Percentiles rank a stretch among this genome's conserved stretches.
phyloP scores from a whole-genome alignment of 78 protist species.

The Speleostelium caveatum region DNA sequence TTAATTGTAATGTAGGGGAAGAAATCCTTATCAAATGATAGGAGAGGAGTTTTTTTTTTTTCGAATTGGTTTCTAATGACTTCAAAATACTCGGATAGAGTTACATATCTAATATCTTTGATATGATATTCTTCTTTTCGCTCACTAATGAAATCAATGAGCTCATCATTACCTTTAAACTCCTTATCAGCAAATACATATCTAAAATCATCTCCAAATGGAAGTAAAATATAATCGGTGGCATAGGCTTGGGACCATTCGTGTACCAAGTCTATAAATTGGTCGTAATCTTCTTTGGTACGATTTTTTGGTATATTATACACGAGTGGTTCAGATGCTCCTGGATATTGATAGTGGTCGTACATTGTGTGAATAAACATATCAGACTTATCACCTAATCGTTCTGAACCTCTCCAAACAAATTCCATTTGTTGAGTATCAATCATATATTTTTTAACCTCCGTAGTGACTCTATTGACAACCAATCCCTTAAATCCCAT shows the following conservation, averaged over 20 bases:
- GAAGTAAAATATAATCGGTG: conserved; percentile 59
- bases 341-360: conserved; percentile 60
- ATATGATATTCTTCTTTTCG: background rate
- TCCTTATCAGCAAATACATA: conserved; percentile 16
- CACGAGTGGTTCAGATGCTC: background rate
- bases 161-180: conserved; percentile 38
- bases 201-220: conserved; percentile 85
- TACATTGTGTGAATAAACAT: conserved; percentile 74
- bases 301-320: background rate
- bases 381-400: conserved; percentile 9
- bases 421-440: conserved; percentile 75
- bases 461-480: conserved; percentile 76
- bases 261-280: background rate
- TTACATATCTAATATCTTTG: conserved; percentile 38
- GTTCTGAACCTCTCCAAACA: conserved; percentile 83
- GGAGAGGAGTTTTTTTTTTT: background rate
- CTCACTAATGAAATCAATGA: conserved; percentile 33
- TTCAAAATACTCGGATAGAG: conserved; percentile 66
- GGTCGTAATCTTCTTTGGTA: too few relatives aligned
- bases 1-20: conserved; percentile 76
- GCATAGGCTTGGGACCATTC: background rate
- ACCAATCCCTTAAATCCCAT: conserved; percentile 79
- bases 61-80: conserved; percentile 32
- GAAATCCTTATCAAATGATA: conserved; percentile 72
- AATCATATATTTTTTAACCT: background rate